phyloP scores from a whole-genome alignment of 2,329 filamentous ascomycete genomes.

The Colletotrichum orchidophilum region DNA sequence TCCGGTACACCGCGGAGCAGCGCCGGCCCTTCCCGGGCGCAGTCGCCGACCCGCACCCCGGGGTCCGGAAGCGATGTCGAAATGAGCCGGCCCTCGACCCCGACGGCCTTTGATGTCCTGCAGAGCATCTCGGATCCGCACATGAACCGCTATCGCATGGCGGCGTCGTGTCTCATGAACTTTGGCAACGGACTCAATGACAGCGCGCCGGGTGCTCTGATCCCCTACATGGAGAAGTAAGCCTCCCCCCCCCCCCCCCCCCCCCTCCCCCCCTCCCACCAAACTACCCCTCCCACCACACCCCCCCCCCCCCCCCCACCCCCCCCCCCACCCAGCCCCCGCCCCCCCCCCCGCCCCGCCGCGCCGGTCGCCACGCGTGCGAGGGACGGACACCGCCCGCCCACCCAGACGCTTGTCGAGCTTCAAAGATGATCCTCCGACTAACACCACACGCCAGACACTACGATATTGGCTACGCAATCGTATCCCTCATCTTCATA shows the following conservation, averaged over 20 bases:
- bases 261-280: too few species aligned
- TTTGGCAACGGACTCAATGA: slow-evolving; percentile 80
- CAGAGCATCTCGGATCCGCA: slow-evolving; percentile 68
- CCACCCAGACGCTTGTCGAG: too few species aligned
- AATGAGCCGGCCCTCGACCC: slow-evolving; percentile 62
- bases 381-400: too few species aligned
- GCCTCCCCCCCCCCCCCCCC: too few species aligned
- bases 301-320: too few species aligned
- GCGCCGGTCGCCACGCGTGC: too few species aligned
- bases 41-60: slow-evolving; percentile 13
- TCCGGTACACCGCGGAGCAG: background rate
- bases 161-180: slow-evolving; percentile 71
- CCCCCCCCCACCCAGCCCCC: background rate
- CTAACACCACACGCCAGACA: slow-evolving; percentile 49
- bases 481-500: slow-evolving; percentile 85
- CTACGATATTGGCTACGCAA: slow-evolving; percentile 79
- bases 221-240: slow-evolving; percentile 80
- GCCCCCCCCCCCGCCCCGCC: too few species aligned
- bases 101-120: slow-evolving; percentile 54
- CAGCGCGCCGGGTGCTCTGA: slow-evolving; percentile 78
- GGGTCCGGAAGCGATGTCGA: slow-evolving; percentile 52
- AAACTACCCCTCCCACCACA: too few species aligned
- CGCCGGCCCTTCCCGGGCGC: background rate
- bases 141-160: slow-evolving; percentile 77
- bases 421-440: too few species aligned